Conservation (phyloP, 805 yeast species). For the Barnettozyma sucrosica region DNA sequence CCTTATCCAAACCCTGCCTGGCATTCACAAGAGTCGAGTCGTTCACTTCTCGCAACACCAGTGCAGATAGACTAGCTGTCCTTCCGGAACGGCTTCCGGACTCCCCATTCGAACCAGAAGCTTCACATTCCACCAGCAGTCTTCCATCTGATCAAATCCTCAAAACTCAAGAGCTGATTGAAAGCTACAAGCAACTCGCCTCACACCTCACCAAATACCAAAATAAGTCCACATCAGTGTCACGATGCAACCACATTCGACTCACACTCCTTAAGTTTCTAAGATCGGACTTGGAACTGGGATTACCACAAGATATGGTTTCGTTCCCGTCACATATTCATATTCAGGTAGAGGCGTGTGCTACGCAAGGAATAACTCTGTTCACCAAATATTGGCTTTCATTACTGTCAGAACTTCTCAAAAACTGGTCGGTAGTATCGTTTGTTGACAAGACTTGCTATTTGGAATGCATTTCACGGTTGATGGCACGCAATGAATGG, state of each 20-base stretch:
- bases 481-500: slow-evolving; percentile 23
- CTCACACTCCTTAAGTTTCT: slow-evolving; percentile 13
- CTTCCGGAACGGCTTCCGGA: slow-evolving; percentile 3
- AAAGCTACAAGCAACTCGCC: slow-evolving; percentile 3
- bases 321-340: neutral
- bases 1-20: slow-evolving; percentile 4
- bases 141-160: slow-evolving; percentile 2
- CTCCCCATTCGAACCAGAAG: neutral
- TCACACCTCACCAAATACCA: slow-evolving; percentile 4
- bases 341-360: neutral
- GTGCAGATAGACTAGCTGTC: slow-evolving; percentile 4
- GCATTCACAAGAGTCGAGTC: slow-evolving; percentile 5
- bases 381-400: slow-evolving; percentile 11
- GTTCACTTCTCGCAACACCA: slow-evolving; percentile 5
- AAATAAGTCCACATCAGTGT: slow-evolving; percentile 5
- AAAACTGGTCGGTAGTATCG: slow-evolving; percentile 8
- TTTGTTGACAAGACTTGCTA: slow-evolving; percentile 23
- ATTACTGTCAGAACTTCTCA: slow-evolving; percentile 8
- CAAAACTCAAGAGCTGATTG: neutral
- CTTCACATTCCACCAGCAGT: neutral
- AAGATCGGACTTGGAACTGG: slow-evolving; percentile 7
- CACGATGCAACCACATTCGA: slow-evolving; percentile 12
- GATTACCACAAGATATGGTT: neutral
- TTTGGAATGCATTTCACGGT: slow-evolving; percentile 30
- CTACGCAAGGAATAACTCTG: neutral